Conservation (phyloP, 2,329 filamentous ascomycete genomes). For the Cladorrhinum sp. region DNA sequence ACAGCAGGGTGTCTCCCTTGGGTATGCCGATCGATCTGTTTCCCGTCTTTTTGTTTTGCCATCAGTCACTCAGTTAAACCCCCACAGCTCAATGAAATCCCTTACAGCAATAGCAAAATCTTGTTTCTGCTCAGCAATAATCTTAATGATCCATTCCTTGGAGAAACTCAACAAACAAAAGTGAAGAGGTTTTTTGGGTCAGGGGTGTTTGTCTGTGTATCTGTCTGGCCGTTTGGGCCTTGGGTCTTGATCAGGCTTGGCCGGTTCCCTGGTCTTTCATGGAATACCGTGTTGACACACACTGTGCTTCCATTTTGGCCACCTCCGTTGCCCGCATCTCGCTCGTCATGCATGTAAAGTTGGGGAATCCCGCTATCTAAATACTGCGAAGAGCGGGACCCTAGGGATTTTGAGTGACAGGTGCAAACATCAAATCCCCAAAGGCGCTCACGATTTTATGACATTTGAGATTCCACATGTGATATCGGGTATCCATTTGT, state of each 20-base stretch:
- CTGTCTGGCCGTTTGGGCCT: not conserved
- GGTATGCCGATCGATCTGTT: not conserved
- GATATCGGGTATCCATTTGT: not conserved
- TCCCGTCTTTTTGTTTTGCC: not conserved
- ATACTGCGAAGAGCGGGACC: slow-evolving; percentile 2
- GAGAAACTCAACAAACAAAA: not conserved
- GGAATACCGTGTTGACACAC: not conserved
- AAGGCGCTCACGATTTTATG: not conserved
- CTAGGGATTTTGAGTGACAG: slow-evolving; percentile 4
- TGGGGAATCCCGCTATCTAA: slow-evolving; percentile 6
- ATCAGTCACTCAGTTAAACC: not conserved
- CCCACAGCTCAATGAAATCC: too few species aligned
- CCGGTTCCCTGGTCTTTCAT: not conserved
- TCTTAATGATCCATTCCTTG: not conserved
- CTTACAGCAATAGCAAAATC: too few species aligned
- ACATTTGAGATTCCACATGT: not conserved
- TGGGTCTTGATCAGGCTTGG: slow-evolving; percentile 5
- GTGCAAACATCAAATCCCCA: not conserved
- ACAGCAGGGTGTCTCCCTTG: not conserved
- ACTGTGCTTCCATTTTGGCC: slow-evolving; percentile 7
- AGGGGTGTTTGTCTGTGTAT: not conserved
- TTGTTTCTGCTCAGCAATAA: not conserved
- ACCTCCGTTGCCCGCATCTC: slow-evolving; percentile 4
- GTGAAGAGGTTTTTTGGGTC: not conserved
- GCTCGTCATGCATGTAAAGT: slow-evolving; percentile 8